Percentiles rank a stretch among this genome's conserved stretches.
phyloP scores from a whole-genome alignment of 176 grass and related monocot species.

The Hordeum marinum region DNA sequence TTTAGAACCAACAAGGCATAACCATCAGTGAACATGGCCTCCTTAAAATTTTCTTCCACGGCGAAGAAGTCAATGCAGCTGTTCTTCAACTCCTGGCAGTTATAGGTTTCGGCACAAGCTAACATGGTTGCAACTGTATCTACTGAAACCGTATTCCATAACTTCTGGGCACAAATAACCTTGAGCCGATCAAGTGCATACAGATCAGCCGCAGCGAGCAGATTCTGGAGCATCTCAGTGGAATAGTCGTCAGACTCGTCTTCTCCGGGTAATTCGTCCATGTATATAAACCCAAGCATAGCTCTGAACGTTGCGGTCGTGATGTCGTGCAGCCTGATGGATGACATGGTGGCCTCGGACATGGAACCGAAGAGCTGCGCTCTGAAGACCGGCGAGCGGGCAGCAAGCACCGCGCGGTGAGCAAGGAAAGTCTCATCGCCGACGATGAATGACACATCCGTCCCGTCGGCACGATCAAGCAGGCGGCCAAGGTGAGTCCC shows the following conservation, averaged over 20 bases:
- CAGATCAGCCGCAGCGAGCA: conserved; percentile 45
- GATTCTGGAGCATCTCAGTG: not conserved
- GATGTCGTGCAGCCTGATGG: conserved; percentile 25
- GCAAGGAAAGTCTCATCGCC: conserved; percentile 9
- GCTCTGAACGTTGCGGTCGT: conserved; percentile 17
- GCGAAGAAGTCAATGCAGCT: conserved; percentile 50
- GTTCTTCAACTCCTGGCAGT: conserved; percentile 36
- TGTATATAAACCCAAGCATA: conserved; percentile 54
- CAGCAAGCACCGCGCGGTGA: conserved; percentile 27
- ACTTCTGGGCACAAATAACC: conserved; percentile 1
- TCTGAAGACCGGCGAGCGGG: conserved; percentile 25
- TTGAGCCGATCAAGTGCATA: conserved; percentile 56
- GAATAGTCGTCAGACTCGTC: not conserved
- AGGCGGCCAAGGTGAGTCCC: conserved; percentile 21
- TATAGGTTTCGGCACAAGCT: conserved; percentile 41
- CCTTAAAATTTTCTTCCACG: conserved; percentile 29
- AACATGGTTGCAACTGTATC: conserved; percentile 36
- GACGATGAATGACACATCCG: conserved; percentile 23
- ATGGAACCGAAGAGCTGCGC: conserved; percentile 31
- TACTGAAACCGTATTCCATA: conserved; percentile 7
- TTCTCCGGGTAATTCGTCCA: conserved; percentile 14
- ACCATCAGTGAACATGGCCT: conserved; percentile 15
- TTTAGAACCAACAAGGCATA: not conserved
- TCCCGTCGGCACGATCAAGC: not conserved
- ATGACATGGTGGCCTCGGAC: not conserved